Evolutionary conservation across 441 rosid species (phyloP), one percentile per base, ranked within the genome.

Genomic region (Viola pubescens): DNA sequence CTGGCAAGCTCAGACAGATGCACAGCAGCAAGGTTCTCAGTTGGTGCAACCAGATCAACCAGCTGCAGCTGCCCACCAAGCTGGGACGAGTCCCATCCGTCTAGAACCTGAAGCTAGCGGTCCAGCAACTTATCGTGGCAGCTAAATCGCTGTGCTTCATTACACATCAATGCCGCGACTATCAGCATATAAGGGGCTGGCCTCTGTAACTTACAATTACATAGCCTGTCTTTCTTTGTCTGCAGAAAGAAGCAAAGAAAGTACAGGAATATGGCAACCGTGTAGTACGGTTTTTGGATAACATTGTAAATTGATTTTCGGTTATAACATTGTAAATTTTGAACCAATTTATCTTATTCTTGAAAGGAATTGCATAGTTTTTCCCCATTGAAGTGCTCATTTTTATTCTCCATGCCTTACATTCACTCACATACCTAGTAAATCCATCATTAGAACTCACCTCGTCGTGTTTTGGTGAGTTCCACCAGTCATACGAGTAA

Each of bases 41-140:
- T 75, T 43, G 67, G 52, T 61, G 8, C 78, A 38, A 51, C 49
- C 55, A 0, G 61, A 68, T 72, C 83, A 72, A 67, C 65, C 51
- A 7, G 52, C 75, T 2, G 58, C 60, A 41, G 52, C 65, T 0
- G 58, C 52, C 13, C 39, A 40, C 37, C 73, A 70, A 67, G 66
- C 40, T 56, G 59, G 48, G n/a, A 40, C 34, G 6, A 62, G 67
- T 41, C 54, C 73, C 46, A 42, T 37, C 5, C 66, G 11, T 7
- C 70, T 42, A 51, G 67, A 58, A 66, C 44, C 60, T 43, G 74
- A 75, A 62, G 46, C 37, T 8, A 63, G 72, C 56, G 60, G 37
- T 40, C 40, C 67, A 59, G 75, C 68, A 73, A 34, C 61, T 8
- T 19, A 43, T 12, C 64, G 6, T n/a, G 54, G 37, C 60, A 57